Conservation (phyloP, 2,329 filamentous ascomycete genomes). For the Stenocarpella maydis region DNA sequence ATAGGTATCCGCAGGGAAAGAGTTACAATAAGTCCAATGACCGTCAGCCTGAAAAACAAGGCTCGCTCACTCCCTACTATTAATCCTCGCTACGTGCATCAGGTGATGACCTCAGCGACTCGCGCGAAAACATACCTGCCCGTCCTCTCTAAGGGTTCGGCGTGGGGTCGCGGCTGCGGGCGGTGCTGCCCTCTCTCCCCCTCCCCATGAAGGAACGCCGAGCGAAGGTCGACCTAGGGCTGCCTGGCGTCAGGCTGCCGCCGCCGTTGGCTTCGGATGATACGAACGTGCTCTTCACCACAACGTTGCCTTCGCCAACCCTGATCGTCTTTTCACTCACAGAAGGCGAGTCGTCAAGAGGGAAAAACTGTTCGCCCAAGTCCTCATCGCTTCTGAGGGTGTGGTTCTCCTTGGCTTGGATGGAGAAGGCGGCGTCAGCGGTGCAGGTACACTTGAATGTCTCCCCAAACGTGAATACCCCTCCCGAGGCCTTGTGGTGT, state of each 20-base stretch:
- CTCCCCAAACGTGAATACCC: slow-evolving; percentile 76
- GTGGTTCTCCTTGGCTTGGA: slow-evolving; percentile 85
- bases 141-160: slow-evolving; percentile 40
- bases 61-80: not conserved
- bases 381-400: slow-evolving; percentile 85
- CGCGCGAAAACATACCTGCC: slow-evolving; percentile 32
- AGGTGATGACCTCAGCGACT: slow-evolving; percentile 29
- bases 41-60: not conserved
- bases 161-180: slow-evolving; percentile 54
- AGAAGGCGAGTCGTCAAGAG: slow-evolving; percentile 81
- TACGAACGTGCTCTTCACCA: slow-evolving; percentile 77
- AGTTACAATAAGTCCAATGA: not conserved
- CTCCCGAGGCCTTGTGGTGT: slow-evolving; percentile 77
- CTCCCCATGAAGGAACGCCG: slow-evolving; percentile 66
- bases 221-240: slow-evolving; percentile 53
- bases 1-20: slow-evolving; percentile 26
- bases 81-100: slow-evolving; percentile 16
- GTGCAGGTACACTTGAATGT: slow-evolving; percentile 80
- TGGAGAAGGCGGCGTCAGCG: slow-evolving; percentile 84
- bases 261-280: slow-evolving; percentile 53
- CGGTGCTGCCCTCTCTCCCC: slow-evolving; percentile 46
- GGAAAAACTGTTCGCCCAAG: slow-evolving; percentile 87
- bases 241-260: slow-evolving; percentile 49
- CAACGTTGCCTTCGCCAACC: slow-evolving; percentile 76
- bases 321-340: slow-evolving; percentile 76